A percentile compares a stretch with the other conserved stretches of the same genome.
These are phyloP conservation scores for Saccharomycopsis capsularis DNA, from an alignment of 805 yeast species.

Conservation along the genomic window DNA sequence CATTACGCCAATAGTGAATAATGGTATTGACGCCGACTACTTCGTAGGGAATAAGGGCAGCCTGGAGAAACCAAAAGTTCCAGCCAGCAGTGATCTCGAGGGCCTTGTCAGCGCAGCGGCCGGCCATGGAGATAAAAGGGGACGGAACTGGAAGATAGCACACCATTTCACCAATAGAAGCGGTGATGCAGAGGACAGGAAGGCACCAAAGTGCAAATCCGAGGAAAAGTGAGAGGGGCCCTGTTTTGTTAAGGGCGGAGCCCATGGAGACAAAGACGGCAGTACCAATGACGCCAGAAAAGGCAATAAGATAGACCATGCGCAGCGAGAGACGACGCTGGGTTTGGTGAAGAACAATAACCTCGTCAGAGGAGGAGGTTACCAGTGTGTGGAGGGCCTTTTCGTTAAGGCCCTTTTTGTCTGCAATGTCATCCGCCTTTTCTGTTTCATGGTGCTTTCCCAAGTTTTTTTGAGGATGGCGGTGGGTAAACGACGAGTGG, in stretches of 20 bases:
- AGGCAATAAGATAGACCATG: slow-evolving; percentile 72
- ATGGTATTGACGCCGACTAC: slow-evolving; percentile 74
- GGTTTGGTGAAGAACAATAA: slow-evolving; percentile 7
- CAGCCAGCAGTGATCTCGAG: slow-evolving; percentile 71
- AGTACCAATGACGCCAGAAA: slow-evolving; percentile 80
- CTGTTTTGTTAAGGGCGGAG: slow-evolving; percentile 54
- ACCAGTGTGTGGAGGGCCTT: too few species aligned
- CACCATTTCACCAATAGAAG: slow-evolving; percentile 73
- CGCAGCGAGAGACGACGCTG: slow-evolving; percentile 30
- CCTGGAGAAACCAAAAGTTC: slow-evolving; percentile 72
- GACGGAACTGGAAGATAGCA: slow-evolving; percentile 70
- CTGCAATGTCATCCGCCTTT: too few species aligned
- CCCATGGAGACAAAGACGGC: slow-evolving; percentile 74
- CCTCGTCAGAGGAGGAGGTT: neutral
- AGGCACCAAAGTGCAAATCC: slow-evolving; percentile 64
- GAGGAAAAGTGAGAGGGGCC: slow-evolving; percentile 61
- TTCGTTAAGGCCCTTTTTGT: too few species aligned
- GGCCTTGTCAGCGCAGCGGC: slow-evolving; percentile 70
- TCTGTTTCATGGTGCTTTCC: too few species aligned
- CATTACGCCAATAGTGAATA: slow-evolving; percentile 75
- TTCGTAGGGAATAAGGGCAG: slow-evolving; percentile 77
- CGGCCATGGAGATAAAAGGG: slow-evolving; percentile 69
- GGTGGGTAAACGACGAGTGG: too few species aligned
- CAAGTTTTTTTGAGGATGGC: too few species aligned
- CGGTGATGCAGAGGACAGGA: slow-evolving; percentile 60